Conservation (phyloP, 2,329 filamentous ascomycete genomes). For the Ophiocordyceps robertsii region DNA sequence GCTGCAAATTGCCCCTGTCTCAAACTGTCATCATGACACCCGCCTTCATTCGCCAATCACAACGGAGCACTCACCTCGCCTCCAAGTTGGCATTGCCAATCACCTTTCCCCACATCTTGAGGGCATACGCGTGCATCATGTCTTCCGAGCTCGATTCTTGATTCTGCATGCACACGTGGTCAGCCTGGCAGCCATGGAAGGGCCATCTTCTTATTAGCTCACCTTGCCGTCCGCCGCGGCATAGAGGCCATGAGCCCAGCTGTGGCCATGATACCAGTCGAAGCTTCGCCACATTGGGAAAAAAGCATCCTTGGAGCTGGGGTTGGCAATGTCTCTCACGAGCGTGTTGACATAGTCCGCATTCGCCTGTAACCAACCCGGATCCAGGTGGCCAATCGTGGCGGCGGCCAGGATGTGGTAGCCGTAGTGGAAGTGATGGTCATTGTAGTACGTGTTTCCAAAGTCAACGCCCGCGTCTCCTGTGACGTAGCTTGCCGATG, state of each 20-base stretch:
- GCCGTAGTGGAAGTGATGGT: slow-evolving; percentile 66
- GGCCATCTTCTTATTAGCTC: not conserved
- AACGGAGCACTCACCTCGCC: slow-evolving; percentile 36
- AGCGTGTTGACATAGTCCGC: slow-evolving; percentile 71
- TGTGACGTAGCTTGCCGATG: slow-evolving; percentile 56
- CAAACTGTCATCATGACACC: not conserved
- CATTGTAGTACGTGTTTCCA: slow-evolving; percentile 78
- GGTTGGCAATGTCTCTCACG: slow-evolving; percentile 72
- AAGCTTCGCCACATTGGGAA: slow-evolving; percentile 78
- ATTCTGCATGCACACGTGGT: slow-evolving; percentile 24
- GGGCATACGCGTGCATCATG: slow-evolving; percentile 69
- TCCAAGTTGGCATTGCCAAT: slow-evolving; percentile 69
- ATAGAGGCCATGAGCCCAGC: slow-evolving; percentile 75
- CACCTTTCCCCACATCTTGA: slow-evolving; percentile 88
- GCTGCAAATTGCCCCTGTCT: slow-evolving; percentile 61
- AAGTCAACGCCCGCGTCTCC: slow-evolving; percentile 66
- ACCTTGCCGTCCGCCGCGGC: slow-evolving; percentile 60
- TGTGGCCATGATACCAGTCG: slow-evolving; percentile 92
- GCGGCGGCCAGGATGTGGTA: slow-evolving; percentile 85
- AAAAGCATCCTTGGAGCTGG: slow-evolving; percentile 51
- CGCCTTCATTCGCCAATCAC: not conserved
- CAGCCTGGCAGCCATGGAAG: no score
- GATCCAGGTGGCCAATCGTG: slow-evolving; percentile 67
- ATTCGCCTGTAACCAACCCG: slow-evolving; percentile 59
- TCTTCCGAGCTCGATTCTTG: slow-evolving; percentile 88